A percentile compares a stretch with the other conserved stretches of the same genome.
Conservation (phyloP, 805 yeast genomes). For the Candida vartiovaarae region DNA sequence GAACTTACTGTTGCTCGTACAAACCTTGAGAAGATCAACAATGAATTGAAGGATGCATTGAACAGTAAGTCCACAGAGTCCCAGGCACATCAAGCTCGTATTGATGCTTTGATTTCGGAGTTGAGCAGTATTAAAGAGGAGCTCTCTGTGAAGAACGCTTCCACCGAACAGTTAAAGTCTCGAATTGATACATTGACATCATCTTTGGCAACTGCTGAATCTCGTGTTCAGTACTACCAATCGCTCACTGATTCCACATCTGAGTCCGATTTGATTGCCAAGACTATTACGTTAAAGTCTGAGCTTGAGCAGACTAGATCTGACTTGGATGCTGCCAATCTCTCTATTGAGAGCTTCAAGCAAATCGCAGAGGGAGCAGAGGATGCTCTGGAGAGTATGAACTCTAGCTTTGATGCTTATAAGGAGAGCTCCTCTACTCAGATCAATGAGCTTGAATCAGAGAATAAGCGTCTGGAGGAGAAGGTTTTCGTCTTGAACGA, state of each 20-base stretch:
- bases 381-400: conserved; percentile 49
- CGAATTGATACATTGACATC: conserved; percentile 30
- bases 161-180: conserved; percentile 32
- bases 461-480: conserved; percentile 18
- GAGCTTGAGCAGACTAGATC: conserved; percentile 42
- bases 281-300: conserved; percentile 25
- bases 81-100: conserved; percentile 51
- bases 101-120: conserved; percentile 46
- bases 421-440: conserved; percentile 22
- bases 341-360: conserved; percentile 54
- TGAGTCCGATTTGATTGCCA: conserved; percentile 23
- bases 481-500: conserved; percentile 24
- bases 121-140: conserved; percentile 35
- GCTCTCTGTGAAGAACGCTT: conserved; percentile 33
- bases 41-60: conserved; percentile 46
- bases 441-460: conserved; percentile 14
- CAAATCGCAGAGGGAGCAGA: conserved; percentile 62
- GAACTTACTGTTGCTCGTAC: conserved; percentile 39
- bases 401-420: conserved; percentile 43
- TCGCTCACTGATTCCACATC: conserved; percentile 20
- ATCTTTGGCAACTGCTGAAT: conserved; percentile 24
- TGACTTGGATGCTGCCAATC: conserved; percentile 50
- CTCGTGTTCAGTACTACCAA: conserved; percentile 25
- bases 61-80: conserved; percentile 50
- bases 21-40: conserved; percentile 37